Evolutionary conservation across 768 basidiomycete species (phyloP).

Genomic region (Omphalotus guepiniiformis): DNA sequence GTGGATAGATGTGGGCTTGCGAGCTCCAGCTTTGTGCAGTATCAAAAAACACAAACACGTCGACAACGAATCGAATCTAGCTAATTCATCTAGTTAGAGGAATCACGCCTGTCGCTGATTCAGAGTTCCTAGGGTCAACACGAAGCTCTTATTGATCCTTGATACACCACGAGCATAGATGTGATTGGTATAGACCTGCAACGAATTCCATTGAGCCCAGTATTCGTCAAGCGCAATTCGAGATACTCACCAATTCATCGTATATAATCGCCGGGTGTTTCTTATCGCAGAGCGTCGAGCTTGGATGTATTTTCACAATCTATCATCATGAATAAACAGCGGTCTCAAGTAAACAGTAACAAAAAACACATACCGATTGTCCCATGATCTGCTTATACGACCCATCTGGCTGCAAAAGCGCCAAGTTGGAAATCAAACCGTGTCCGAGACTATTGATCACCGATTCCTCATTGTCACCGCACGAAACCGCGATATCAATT

Average conservation of each 20-base stretch:
- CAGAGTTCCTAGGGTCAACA: conserved; percentile 21
- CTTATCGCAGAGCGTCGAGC: conserved; percentile 76
- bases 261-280: conserved; percentile 87
- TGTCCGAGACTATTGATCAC: conserved; percentile 68
- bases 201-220: too few relatives aligned
- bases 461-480: conserved; percentile 61
- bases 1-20: too few relatives aligned
- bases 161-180: conserved; percentile 94
- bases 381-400: conserved; percentile 83
- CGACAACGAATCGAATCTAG: too few relatives aligned
- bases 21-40: too few relatives aligned
- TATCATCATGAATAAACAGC: conserved; percentile 14
- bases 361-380: conserved; percentile 44
- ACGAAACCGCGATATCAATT: conserved; percentile 56
- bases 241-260: conserved; percentile 81
- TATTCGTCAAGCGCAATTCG: too few relatives aligned
- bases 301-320: conserved; percentile 89
- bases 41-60: too few relatives aligned
- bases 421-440: conserved; percentile 81
- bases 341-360: background rate
- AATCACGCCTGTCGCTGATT: conserved; percentile 8
- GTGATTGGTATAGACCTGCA: conserved; percentile 74
- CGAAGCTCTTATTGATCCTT: conserved; percentile 58
- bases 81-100: too few relatives aligned
- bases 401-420: conserved; percentile 80